Percentiles rank a stretch among this genome's conserved stretches.
Conservation (phyloP, 768 basidiomycete species). For the Mycena indigotica region DNA sequence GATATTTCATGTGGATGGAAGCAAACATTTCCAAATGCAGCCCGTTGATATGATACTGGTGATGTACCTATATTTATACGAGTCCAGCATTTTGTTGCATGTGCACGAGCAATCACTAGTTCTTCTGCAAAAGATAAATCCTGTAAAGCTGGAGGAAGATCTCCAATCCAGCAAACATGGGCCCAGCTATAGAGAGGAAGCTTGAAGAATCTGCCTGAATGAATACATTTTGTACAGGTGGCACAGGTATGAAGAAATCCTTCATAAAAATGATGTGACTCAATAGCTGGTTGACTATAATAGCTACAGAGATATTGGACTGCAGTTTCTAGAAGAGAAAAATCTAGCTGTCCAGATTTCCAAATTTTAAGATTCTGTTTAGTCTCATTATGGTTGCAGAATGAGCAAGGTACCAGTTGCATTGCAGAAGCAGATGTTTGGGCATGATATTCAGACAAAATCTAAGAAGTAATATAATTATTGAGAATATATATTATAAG, state of each 20-base stretch:
- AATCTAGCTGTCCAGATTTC: background rate
- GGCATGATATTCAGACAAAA: constrained; percentile 10
- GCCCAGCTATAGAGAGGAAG: constrained; percentile 22
- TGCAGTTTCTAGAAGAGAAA: background rate
- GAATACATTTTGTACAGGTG: constrained; percentile 8
- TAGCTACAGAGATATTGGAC: background rate
- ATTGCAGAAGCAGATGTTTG: constrained; percentile 4
- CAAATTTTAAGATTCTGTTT: background rate
- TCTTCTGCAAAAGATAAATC: constrained; percentile 18
- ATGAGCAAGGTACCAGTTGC: constrained; percentile 2
- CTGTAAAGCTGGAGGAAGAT: constrained; percentile 8
- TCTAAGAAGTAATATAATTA: too few relatives aligned
- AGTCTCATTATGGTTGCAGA: constrained; percentile 14
- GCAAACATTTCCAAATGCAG: constrained; percentile 18
- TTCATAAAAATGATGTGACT: constrained; percentile 12
- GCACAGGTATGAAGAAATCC: constrained; percentile 5
- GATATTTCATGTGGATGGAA: constrained; percentile 18
- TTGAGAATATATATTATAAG: too few relatives aligned
- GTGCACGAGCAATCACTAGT: constrained; percentile 13
- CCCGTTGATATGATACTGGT: constrained; percentile 5
- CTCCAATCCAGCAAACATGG: constrained; percentile 26
- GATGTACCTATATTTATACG: constrained; percentile 6
- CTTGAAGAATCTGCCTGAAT: constrained; percentile 3
- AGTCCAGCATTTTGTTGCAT: constrained; percentile 16
- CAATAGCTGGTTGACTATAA: constrained; percentile 7